Evolutionary conservation across 2,329 filamentous ascomycete species (phyloP).

Genomic region (Sporothrix phasma): DNA sequence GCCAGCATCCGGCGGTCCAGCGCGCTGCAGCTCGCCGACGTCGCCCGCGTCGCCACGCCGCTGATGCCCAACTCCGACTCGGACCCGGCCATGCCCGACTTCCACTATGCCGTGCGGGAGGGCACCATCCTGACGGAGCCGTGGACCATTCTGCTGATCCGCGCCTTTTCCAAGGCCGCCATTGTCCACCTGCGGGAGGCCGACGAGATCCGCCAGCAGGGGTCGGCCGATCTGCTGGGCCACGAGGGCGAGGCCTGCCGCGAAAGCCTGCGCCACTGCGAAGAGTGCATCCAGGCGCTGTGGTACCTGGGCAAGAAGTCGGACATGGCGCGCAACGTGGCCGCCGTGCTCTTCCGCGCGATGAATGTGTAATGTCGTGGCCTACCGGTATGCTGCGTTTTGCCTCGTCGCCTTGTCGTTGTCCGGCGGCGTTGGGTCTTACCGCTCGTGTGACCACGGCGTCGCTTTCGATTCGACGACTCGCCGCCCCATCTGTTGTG

Average conservation of each 20-base stretch:
- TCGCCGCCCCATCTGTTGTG: no score
- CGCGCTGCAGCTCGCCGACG: slow-evolving; percentile 36
- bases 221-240: slow-evolving; percentile 22
- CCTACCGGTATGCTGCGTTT: background rate
- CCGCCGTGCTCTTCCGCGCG: slow-evolving; percentile 58
- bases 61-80: slow-evolving; percentile 2
- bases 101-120: slow-evolving; percentile 44
- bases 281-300: slow-evolving; percentile 42
- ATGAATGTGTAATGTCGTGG: slow-evolving; percentile 29
- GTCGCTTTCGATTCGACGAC: background rate
- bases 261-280: slow-evolving; percentile 30
- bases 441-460: background rate
- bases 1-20: slow-evolving; percentile 34
- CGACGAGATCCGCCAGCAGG: slow-evolving; percentile 23
- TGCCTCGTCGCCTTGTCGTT: background rate
- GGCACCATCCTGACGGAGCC: slow-evolving; percentile 50
- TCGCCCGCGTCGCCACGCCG: slow-evolving; percentile 37
- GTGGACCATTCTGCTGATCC: slow-evolving; percentile 47
- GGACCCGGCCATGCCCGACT: slow-evolving; percentile 29
- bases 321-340: slow-evolving; percentile 35
- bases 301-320: slow-evolving; percentile 47
- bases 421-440: background rate
- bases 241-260: slow-evolving; percentile 18
- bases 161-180: slow-evolving; percentile 41
- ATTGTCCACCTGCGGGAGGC: slow-evolving; percentile 29